A percentile compares a stretch with the other conserved stretches of the same genome.
Evolutionary conservation across 805 yeast genomes (phyloP).

Genomic region (Millerozyma acaciae): DNA sequence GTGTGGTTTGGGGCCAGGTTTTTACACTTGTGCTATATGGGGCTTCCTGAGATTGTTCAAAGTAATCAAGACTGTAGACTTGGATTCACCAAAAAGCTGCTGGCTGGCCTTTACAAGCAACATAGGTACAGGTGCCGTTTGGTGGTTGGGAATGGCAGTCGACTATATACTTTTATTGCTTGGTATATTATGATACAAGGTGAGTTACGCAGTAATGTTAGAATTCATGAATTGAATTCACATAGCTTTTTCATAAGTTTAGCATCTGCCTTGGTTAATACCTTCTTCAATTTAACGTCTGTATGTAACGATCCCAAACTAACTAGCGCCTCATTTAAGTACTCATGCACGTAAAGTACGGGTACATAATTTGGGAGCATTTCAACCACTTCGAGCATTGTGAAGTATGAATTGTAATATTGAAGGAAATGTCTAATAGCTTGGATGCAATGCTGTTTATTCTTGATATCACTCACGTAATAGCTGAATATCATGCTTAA

Average conservation of each 20-base stretch:
- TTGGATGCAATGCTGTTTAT: constrained; percentile 6
- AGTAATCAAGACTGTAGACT: constrained; percentile 70
- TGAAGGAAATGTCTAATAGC: constrained; percentile 28
- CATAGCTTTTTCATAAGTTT: constrained; percentile 16
- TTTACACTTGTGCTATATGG: constrained; percentile 57
- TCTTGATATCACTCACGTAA: constrained; percentile 12
- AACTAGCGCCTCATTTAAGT: constrained; percentile 17
- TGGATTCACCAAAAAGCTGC: constrained; percentile 77
- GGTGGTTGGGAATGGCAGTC: constrained; percentile 61
- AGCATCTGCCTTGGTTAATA: constrained; percentile 26
- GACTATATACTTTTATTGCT: constrained; percentile 55
- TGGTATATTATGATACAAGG: constrained; percentile 37
- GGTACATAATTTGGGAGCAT: constrained; percentile 31
- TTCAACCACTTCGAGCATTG: constrained; percentile 22
- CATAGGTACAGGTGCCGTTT: constrained; percentile 68
- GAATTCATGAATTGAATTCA: too few species aligned
- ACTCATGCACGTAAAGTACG: constrained; percentile 24
- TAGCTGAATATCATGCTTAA: constrained; percentile 15
- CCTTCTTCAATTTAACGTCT: constrained; percentile 20
- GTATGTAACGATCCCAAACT: constrained; percentile 17
- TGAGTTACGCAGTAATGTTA: too few species aligned
- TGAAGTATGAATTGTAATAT: constrained; percentile 19
- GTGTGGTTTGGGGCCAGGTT: constrained; percentile 86
- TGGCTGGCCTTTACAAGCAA: constrained; percentile 78
- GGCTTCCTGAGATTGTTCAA: constrained; percentile 66